Percentiles rank a stretch among this genome's conserved stretches.
These are phyloP conservation scores for Neostapfia colusana DNA, from an alignment of 176 grass and related monocot genomes.

Conservation along the genomic window DNA sequence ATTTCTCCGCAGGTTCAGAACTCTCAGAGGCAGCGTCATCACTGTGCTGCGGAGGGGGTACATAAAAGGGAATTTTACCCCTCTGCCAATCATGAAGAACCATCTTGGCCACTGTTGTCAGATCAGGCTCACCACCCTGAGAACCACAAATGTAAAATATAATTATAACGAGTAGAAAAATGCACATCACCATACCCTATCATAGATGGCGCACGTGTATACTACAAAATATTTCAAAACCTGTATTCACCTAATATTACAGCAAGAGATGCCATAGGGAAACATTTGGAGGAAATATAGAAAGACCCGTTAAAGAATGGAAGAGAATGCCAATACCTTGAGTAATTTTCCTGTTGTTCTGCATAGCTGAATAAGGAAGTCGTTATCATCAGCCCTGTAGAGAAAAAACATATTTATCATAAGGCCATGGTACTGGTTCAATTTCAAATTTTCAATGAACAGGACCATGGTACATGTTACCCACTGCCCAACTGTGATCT, in stretches of 20 bases:
- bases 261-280: neutral
- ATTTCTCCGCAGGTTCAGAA: constrained; percentile 28
- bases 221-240: neutral
- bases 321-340: constrained; percentile 53
- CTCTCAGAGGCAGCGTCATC: constrained; percentile 39
- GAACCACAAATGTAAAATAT: constrained; percentile 31
- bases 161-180: constrained; percentile 9
- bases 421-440: neutral
- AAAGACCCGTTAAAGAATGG: neutral
- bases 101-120: constrained; percentile 89
- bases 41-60: constrained; percentile 56
- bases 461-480: neutral
- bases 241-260: neutral
- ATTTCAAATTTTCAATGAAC: neutral
- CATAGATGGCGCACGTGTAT: neutral
- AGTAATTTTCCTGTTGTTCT: constrained; percentile 82
- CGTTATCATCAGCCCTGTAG: constrained; percentile 78
- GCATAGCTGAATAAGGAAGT: constrained; percentile 85
- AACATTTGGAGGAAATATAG: neutral
- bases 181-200: neutral
- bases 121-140: constrained; percentile 87
- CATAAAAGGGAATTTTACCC: constrained; percentile 96
- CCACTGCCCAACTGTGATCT: neutral
- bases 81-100: constrained; percentile 99
- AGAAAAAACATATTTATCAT: constrained; percentile 27